These are phyloP conservation scores for Astrothelium macrocarpum DNA, from an alignment of 495 filamentous ascomycete species.

Conservation along the genomic window DNA sequence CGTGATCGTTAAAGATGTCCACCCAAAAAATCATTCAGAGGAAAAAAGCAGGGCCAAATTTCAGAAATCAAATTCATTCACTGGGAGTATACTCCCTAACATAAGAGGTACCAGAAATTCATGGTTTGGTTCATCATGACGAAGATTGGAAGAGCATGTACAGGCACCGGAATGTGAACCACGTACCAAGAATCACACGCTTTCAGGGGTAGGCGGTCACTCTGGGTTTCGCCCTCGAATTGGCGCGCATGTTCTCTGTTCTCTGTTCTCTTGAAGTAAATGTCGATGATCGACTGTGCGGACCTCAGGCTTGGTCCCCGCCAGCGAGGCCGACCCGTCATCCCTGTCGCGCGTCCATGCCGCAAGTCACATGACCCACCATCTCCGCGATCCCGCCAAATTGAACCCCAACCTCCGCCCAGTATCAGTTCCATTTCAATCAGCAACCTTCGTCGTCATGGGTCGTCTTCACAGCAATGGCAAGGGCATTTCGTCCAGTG, in stretches of 20 bases:
- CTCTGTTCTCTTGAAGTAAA: not conserved
- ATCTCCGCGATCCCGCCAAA: not conserved
- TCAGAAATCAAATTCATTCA: slow-evolving; percentile 10
- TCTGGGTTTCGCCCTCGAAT: not conserved
- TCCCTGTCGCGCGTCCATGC: not conserved
- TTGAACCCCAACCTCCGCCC: not conserved
- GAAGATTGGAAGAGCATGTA: not conserved
- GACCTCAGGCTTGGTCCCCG: not conserved
- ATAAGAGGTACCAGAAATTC: slow-evolving; percentile 40
- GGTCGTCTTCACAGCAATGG: slow-evolving; percentile 98
- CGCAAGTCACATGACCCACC: slow-evolving; percentile 1
- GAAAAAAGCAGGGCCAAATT: not conserved
- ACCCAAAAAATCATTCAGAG: not conserved
- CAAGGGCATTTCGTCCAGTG: slow-evolving; percentile 93
- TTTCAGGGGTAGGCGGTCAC: not conserved
- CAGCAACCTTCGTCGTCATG: slow-evolving; percentile 53
- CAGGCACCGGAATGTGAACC: no score
- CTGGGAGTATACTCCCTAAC: slow-evolving; percentile 17
- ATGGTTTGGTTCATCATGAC: slow-evolving; percentile 26
- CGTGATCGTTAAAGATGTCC: not conserved
- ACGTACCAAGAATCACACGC: not conserved
- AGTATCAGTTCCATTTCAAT: slow-evolving; percentile 10
- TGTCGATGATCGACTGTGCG: not conserved
- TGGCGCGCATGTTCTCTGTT: not conserved
- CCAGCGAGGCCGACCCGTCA: not conserved